Evolutionary conservation across 108 stramenopile species (phyloP), one percentile per base, ranked within the genome.

Genomic region (Nitzschia inconspicua): DNA sequence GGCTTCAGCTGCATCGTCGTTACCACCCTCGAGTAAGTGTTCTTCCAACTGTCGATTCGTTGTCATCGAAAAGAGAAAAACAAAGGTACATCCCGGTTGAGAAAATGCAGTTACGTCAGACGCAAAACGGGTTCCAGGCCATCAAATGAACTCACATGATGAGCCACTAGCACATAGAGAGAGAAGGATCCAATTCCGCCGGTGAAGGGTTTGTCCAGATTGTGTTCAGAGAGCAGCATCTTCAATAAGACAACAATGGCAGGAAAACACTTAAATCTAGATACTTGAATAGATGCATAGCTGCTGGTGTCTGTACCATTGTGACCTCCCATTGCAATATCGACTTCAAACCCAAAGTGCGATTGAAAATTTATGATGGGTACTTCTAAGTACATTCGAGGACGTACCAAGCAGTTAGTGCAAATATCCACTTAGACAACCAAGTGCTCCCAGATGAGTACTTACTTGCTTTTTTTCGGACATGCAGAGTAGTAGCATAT

Each of bases 121-220:
- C 11, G 11, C 14, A 39, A 39, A 39, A 39, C 11, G 11, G 11
- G 37, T 14, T 39, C 14, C 37, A 39, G 37, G 11, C 37, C 11
- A 39, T 39, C 14, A 32, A 19, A 20, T n/a, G 19, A 29, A 83
- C 85, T 80, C 57, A 90, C 83, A 57, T 88, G 86, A 63, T 75
- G 53, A 14, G 85, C 89, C 10, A 93, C 81, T 40, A 97, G 60
- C 24, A 93, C 93, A 65, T 94, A 94, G 13, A 95, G 83, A 44
- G 82, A 83, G 75, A 82, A 97, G 8, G 84, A 86, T 6, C 96
- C 96, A 3, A 97, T 65, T 36, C 96, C 94, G 24, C 96, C 96
- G 24, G 85, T 88, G 61, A 93, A 97, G 9, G 96, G 94, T 56
- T 91, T 89, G 74, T 95, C 96, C 4, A 97, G 64, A 7, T 64